phyloP scores from a whole-genome alignment of 306 rosid species.

The Bauhinia variegata region DNA sequence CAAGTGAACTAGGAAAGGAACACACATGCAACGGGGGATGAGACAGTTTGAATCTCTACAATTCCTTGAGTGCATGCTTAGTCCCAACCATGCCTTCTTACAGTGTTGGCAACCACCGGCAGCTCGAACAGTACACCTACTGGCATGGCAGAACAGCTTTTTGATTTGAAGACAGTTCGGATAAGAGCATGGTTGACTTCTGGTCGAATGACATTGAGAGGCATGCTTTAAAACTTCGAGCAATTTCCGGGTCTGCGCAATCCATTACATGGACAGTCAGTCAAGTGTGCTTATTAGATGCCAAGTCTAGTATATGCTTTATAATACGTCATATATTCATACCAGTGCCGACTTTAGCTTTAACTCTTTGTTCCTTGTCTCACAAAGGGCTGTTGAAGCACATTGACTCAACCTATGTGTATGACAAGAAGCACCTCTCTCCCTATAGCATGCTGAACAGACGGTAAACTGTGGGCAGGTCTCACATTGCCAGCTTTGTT shows the following conservation, averaged over 20 bases:
- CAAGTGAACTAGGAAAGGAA: conserved; percentile 3
- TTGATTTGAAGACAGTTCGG: conserved; percentile 42
- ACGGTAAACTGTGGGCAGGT: conserved; percentile 45
- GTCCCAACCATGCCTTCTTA: conserved; percentile 35
- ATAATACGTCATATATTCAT: not conserved
- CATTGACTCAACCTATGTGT: conserved; percentile 45
- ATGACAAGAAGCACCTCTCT: conserved; percentile 47
- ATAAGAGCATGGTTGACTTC: conserved; percentile 43
- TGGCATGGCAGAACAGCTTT: conserved; percentile 46
- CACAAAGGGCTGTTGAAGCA: conserved; percentile 9
- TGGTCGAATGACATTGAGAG: conserved; percentile 29
- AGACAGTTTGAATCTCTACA: conserved; percentile 47
- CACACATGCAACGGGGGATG: conserved; percentile 52
- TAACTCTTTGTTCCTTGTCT: conserved; percentile 11
- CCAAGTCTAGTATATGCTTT: not conserved
- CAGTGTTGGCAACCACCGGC: conserved; percentile 48
- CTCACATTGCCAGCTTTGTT: conserved; percentile 48
- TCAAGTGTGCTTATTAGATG: conserved; percentile 8
- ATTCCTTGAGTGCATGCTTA: conserved; percentile 33
- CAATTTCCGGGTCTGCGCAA: conserved; percentile 35
- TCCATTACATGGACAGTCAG: not conserved
- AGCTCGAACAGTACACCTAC: conserved; percentile 35
- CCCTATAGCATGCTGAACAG: conserved; percentile 50
- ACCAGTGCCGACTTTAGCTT: conserved; percentile 9
- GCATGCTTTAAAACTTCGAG: conserved; percentile 41